These are phyloP conservation scores for Ascochyta lentis DNA, from an alignment of 2,329 filamentous ascomycete genomes.

Conservation along the genomic window DNA sequence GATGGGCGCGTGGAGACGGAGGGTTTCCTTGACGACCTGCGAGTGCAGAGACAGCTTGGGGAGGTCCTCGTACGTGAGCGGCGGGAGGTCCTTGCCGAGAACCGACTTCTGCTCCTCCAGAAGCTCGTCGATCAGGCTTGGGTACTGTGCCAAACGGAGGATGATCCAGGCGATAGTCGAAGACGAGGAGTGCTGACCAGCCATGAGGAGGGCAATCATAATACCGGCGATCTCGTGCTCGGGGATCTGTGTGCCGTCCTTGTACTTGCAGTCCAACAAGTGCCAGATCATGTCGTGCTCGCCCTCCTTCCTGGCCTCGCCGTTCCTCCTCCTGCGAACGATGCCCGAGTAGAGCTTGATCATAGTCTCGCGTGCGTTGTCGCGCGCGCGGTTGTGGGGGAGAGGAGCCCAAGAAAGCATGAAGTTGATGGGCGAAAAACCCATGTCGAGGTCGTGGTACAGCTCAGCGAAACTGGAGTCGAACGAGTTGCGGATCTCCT, in stretches of 20 bases:
- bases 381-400: slow-evolving; percentile 84
- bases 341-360: slow-evolving; percentile 83
- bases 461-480: slow-evolving; percentile 80
- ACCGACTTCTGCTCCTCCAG: slow-evolving; percentile 79
- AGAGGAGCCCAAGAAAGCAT: slow-evolving; percentile 87
- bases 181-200: slow-evolving; percentile 86
- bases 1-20: slow-evolving; percentile 89
- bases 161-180: slow-evolving; percentile 87
- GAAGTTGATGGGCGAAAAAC: slow-evolving; percentile 89
- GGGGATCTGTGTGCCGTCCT: slow-evolving; percentile 78
- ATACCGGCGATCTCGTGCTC: slow-evolving; percentile 88
- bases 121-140: slow-evolving; percentile 79
- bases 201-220: slow-evolving; percentile 94
- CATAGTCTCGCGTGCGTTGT: slow-evolving; percentile 80
- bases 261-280: slow-evolving; percentile 84
- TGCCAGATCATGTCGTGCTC: slow-evolving; percentile 85
- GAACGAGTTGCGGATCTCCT: slow-evolving; percentile 80
- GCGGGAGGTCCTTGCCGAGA: slow-evolving; percentile 76
- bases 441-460: slow-evolving; percentile 90
- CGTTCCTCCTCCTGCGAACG: slow-evolving; percentile 72
- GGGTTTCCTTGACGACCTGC: slow-evolving; percentile 88
- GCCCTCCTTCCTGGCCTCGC: slow-evolving; percentile 55
- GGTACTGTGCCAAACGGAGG: slow-evolving; percentile 77
- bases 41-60: slow-evolving; percentile 80
- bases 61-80: slow-evolving; percentile 78